Percentiles rank a stretch among this genome's conserved stretches.
phyloP scores from a whole-genome alignment of 2,329 filamentous ascomycete genomes.

The Pseudogymnoascus sp. region DNA sequence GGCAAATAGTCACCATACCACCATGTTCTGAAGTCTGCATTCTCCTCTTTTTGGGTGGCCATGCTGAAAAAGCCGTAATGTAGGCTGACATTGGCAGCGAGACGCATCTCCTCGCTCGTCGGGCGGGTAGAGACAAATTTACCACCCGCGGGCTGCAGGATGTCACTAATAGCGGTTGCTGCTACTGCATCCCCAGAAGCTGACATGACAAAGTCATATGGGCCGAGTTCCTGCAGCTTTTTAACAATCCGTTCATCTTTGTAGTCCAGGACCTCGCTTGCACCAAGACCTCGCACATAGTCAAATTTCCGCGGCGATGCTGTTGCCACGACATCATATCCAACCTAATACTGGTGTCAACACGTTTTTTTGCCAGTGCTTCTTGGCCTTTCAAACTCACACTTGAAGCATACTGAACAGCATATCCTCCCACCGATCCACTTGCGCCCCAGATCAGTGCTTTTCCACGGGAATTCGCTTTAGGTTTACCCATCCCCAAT shows the following conservation, averaged over 20 bases:
- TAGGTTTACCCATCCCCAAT: not conserved
- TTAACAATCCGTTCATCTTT: constrained; percentile 4
- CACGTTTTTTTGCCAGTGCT: not conserved
- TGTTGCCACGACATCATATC: constrained; percentile 17
- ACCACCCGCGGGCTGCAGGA: not conserved
- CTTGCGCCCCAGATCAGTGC: constrained; percentile 20
- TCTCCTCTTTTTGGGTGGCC: not conserved
- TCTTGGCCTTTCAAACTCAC: not conserved
- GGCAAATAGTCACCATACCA: not conserved
- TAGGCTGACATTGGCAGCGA: not conserved
- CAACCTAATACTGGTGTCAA: not conserved
- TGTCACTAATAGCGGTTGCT: not conserved
- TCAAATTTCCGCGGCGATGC: constrained; percentile 18
- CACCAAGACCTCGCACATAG: constrained; percentile 17
- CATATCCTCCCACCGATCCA: constrained; percentile 16
- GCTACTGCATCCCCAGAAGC: not conserved
- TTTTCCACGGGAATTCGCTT: constrained; percentile 1
- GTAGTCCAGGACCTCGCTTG: constrained; percentile 17
- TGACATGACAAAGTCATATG: not conserved
- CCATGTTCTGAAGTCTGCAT: not conserved
- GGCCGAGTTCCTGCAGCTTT: not conserved
- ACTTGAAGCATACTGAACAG: constrained; percentile 15
- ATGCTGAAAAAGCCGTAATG: not conserved
- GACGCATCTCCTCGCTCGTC: not conserved
- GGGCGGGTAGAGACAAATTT: not conserved